Evolutionary conservation across 2,329 filamentous ascomycete genomes (phyloP), one percentile per base, ranked within the genome.

Genomic region (Colletotrichum plurivorum): DNA sequence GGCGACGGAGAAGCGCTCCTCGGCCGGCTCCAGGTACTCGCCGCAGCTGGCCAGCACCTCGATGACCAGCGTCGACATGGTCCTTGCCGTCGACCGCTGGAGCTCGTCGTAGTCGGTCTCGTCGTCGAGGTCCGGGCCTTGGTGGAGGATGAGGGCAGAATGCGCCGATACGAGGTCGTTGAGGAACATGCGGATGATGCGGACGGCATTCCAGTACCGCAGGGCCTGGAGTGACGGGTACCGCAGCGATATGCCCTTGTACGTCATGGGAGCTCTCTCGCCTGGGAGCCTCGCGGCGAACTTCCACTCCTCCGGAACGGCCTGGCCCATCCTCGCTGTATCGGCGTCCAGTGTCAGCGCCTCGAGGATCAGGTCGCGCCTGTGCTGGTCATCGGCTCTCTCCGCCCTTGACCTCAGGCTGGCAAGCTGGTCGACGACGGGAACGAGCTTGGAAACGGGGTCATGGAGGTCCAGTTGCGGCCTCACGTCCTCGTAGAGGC

Each of bases 151-250:
- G 6, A 56, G 53, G 2, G 67, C 46, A 43, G 53, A 53, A 12
- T 69, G 60, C 4, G 54, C 31, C 52, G 51, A 68, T 3, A 75
- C 65, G 39, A 73, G 67, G 9, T 70, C 67, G 39, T 73, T 70
- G 10, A 76, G 69, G 12, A 75, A 74, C n/a, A 74, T 63, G 5
- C 75, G 73, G 9, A 75, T 58, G 56, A 76, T 71, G 6, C 75
- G 73, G 9, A 76, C 39, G 0, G 75, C 71, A 49, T 74, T 76
- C 75, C 73, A 75, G n/a, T 74, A 58, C 36, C 75, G 75, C 10
- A 72, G 69, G 12, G 72, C 54, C n/a, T 69, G 67, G 5, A 69
- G 58, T 4, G 31, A 71, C 6, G 73, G 70, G 41, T 77, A 76
- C 4, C 51, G 63, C 18, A 73, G 70, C 5, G 73, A 70, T 16